Evolutionary conservation across 2,329 filamentous ascomycete genomes (phyloP).

Genomic region (Ilyonectria destructans): DNA sequence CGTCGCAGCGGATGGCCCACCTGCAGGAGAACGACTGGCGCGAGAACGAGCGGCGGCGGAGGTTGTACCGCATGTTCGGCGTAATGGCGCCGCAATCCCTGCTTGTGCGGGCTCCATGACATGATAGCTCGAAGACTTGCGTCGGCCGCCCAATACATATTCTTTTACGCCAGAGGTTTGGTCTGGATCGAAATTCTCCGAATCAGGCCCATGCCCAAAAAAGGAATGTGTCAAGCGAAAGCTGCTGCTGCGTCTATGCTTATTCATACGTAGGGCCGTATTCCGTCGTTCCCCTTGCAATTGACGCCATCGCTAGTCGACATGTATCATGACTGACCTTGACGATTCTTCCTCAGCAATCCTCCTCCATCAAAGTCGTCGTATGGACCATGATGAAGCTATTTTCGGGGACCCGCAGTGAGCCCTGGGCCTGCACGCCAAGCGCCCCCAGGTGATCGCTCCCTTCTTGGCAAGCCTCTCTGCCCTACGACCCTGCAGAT

Average conservation of each 20-base stretch:
- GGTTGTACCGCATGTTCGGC: not conserved
- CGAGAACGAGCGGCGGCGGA: not conserved
- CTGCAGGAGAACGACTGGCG: not conserved
- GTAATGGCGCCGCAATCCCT: not conserved
- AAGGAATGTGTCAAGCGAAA: not conserved
- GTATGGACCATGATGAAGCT: conserved; percentile 16
- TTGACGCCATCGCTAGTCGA: conserved; percentile 15
- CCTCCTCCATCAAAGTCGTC: not conserved
- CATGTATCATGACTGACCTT: not conserved
- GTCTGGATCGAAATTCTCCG: not conserved
- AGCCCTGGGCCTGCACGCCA: conserved; percentile 9
- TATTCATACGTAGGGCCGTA: not conserved
- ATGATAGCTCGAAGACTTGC: not conserved
- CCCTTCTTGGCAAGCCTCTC: conserved; percentile 4
- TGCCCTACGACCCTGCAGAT: not conserved
- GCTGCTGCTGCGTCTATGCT: not conserved
- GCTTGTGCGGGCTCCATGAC: not conserved
- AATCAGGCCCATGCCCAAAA: not conserved
- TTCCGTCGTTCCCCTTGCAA: not conserved
- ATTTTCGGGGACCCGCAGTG: conserved; percentile 6
- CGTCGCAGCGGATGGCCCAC: conserved; percentile 23
- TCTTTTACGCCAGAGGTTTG: not conserved
- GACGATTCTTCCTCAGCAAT: no score
- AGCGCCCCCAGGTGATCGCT: not conserved
- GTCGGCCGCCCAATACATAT: conserved; percentile 5